Evolutionary conservation across 306 rosid species (phyloP), one percentile per base, ranked within the genome.

Genomic region (Dryas octopetala): DNA sequence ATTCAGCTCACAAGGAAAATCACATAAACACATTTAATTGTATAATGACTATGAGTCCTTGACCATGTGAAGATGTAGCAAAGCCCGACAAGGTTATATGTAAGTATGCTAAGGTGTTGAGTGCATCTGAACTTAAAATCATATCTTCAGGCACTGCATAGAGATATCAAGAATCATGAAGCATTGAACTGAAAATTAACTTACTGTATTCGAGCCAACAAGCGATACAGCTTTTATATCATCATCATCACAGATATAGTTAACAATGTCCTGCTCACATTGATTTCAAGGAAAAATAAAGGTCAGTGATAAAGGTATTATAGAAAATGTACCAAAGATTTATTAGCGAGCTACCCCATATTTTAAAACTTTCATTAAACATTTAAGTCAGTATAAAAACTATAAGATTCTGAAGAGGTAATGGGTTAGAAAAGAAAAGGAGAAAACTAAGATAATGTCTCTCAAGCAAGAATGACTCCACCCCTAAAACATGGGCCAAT

Each of bases 201-300:
- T 91, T 91, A 89, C 93, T 11, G 82, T 46, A 77, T 73, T 82
- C 66, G 93, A 75, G 78, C 91, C 87, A 61, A 78, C 65, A 26
- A 88, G 83, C 6, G 93, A 87, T 69, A 91, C 79, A 46, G 91
- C 93, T 83, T 87, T 87, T 70, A 91, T 85, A 67, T 91, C 91
- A 46, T 82, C 90, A 40, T 91, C 93, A 71, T 88, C 90, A 52
- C 96, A 88, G 67, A 91, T 79, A 76, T 81, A 80, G 71, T 88
- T 77, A 59, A 85, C 79, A 62, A 87, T 67, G 46, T 89, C 93
- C 93, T 91, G 89, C 69, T 53, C 64, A 68, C 78, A 79, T 68
- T 55, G 19, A 63, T 74, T 68, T 70, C 47, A 69, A 68, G 23
- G 23, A 57, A 14, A 81, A 69, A 49, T 40, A 58, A 68, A 13